Conservation (phyloP, 129 eudicot genomes). For the Flaveria linearis region DNA sequence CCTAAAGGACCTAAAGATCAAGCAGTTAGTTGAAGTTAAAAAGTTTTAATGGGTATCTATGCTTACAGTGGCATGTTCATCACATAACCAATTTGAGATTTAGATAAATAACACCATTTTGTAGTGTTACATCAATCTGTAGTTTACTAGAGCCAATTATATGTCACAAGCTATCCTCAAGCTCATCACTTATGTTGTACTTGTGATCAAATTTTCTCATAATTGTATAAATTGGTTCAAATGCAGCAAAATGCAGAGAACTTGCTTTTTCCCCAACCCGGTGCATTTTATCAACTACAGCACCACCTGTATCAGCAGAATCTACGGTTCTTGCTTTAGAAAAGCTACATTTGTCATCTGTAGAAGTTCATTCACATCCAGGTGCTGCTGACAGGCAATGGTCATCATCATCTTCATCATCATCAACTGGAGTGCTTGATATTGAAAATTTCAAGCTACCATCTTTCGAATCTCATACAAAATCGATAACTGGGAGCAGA, state of each 20-base stretch:
- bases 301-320: constrained; percentile 49
- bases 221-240: constrained; percentile 12
- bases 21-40: too few relatives aligned
- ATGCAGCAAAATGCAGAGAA: constrained; percentile 72
- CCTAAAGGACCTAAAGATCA: too few relatives aligned
- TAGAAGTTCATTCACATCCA: constrained; percentile 59
- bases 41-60: too few relatives aligned
- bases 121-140: neutral
- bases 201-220: constrained; percentile 10
- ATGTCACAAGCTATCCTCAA: neutral
- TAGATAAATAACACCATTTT: neutral
- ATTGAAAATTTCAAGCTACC: constrained; percentile 59
- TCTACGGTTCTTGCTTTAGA: constrained; percentile 55
- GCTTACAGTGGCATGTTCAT: too few relatives aligned
- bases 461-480: constrained; percentile 59
- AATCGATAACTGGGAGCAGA: constrained; percentile 37
- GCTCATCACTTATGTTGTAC: constrained; percentile 2
- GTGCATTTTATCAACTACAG: constrained; percentile 61
- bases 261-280: constrained; percentile 48
- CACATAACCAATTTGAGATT: neutral
- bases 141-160: neutral
- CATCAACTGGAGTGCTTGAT: constrained; percentile 57
- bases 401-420: constrained; percentile 48
- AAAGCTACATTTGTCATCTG: constrained; percentile 59
- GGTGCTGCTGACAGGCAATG: constrained; percentile 54